phyloP scores from a whole-genome alignment of 768 basidiomycete species.

The Hygrocybe punicea region DNA sequence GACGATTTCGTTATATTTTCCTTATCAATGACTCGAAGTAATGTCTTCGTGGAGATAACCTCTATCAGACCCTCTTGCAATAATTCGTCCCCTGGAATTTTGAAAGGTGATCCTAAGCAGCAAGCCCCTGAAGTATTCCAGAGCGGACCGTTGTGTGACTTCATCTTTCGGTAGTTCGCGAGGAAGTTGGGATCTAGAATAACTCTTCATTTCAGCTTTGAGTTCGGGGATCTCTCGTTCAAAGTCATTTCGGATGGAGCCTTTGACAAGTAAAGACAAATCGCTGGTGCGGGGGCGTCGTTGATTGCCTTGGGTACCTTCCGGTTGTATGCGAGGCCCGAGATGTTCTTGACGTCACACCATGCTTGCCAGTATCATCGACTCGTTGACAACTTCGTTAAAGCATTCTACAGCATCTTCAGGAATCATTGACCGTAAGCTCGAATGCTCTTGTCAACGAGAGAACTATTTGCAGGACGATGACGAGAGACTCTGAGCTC shows the following conservation, averaged over 20 bases:
- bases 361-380: slow-evolving; percentile 32
- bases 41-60: slow-evolving; percentile 33
- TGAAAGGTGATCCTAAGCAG: slow-evolving; percentile 29
- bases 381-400: slow-evolving; percentile 36
- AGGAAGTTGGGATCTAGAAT: slow-evolving; percentile 40
- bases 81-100: slow-evolving; percentile 40
- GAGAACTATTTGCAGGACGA: slow-evolving; percentile 28
- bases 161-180: slow-evolving; percentile 30
- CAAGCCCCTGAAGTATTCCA: slow-evolving; percentile 27
- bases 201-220: slow-evolving; percentile 28
- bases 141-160: slow-evolving; percentile 20
- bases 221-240: slow-evolving; percentile 30
- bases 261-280: slow-evolving; percentile 32
- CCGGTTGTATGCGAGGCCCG: slow-evolving; percentile 19
- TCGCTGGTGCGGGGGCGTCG: slow-evolving; percentile 28
- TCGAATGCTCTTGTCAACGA: slow-evolving; percentile 34
- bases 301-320: slow-evolving; percentile 37
- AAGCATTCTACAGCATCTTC: slow-evolving; percentile 38
- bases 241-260: slow-evolving; percentile 34
- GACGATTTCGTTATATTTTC: slow-evolving; percentile 32
- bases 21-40: slow-evolving; percentile 38
- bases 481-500: not conserved
- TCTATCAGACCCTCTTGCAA: slow-evolving; percentile 42
- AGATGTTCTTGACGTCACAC: slow-evolving; percentile 35
- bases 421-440: slow-evolving; percentile 28